Evolutionary conservation across 2,329 filamentous ascomycete genomes (phyloP).

Genomic region (Bertia moriformis): DNA sequence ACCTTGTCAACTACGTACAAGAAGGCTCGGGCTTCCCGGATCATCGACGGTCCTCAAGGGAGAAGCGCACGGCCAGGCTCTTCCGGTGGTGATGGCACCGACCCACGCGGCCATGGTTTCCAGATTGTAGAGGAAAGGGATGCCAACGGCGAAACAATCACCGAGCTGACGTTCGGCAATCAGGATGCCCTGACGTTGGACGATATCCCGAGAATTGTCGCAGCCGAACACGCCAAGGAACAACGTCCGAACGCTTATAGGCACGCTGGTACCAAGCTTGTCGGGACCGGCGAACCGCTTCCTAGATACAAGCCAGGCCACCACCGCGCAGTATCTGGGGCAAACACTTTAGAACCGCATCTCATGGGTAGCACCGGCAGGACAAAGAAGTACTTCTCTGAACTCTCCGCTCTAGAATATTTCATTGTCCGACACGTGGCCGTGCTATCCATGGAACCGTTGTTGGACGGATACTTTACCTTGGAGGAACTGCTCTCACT

Average conservation of each 20-base stretch:
- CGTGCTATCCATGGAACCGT: constrained; percentile 83
- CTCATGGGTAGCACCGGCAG: constrained; percentile 48
- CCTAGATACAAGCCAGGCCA: constrained; percentile 16
- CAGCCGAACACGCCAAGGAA: constrained; percentile 85
- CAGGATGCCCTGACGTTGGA: constrained; percentile 87
- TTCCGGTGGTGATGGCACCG: constrained; percentile 43
- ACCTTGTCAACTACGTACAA: constrained; percentile 85
- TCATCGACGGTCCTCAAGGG: constrained; percentile 77
- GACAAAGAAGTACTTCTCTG: constrained; percentile 80
- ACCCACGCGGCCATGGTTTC: constrained; percentile 41
- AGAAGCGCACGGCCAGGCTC: constrained; percentile 56
- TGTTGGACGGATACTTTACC: constrained; percentile 81
- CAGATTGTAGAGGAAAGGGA: constrained; percentile 70
- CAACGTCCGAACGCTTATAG: constrained; percentile 53
- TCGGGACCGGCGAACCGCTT: constrained; percentile 24
- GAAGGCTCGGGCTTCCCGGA: constrained; percentile 76
- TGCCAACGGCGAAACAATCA: constrained; percentile 35
- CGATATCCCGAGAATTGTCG: constrained; percentile 90
- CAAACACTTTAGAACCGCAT: constrained; percentile 52
- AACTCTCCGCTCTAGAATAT: constrained; percentile 86
- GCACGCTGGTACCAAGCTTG: constrained; percentile 61
- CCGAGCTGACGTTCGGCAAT: constrained; percentile 74
- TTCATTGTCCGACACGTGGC: constrained; percentile 94
- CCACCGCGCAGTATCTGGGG: constrained; percentile 34
- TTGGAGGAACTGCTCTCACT: constrained; percentile 82